These are phyloP conservation scores for Emericellopsis terricola DNA, from an alignment of 495 filamentous ascomycete species.

Conservation along the genomic window DNA sequence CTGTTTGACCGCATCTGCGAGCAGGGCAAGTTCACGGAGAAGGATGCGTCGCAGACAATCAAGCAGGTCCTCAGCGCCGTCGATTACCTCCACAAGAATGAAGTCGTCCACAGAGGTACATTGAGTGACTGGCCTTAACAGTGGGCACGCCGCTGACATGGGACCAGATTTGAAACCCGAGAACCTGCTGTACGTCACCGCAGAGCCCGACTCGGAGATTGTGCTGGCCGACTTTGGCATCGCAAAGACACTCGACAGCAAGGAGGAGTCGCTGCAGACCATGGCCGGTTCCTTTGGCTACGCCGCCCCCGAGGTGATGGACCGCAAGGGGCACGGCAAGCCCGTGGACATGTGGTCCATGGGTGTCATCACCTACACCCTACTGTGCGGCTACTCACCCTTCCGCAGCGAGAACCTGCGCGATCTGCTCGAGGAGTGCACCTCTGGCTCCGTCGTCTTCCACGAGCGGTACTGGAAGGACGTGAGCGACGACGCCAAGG, in stretches of 20 bases:
- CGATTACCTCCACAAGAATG: constrained; percentile 83
- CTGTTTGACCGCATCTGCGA: constrained; percentile 98
- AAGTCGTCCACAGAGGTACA: constrained; percentile 89
- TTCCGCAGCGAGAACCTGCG: constrained; percentile 89
- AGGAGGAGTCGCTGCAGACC: constrained; percentile 81
- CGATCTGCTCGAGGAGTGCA: constrained; percentile 92
- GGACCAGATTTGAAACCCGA: constrained; percentile 84
- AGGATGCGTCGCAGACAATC: constrained; percentile 93
- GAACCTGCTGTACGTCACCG: constrained; percentile 86
- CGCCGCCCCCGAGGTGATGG: constrained; percentile 94
- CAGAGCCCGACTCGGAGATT: constrained; percentile 55
- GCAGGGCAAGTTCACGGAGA: constrained; percentile 95
- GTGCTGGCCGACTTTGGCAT: constrained; percentile 98
- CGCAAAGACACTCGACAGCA: constrained; percentile 88
- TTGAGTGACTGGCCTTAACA: neutral
- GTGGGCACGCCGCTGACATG: constrained; percentile 3
- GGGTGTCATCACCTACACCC: constrained; percentile 95
- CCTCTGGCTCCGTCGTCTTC: constrained; percentile 76
- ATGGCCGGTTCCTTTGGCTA: constrained; percentile 99
- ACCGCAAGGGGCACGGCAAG: constrained; percentile 93
- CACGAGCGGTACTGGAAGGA: constrained; percentile 98
- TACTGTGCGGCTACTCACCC: constrained; percentile 97
- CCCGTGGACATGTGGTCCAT: constrained; percentile 99
- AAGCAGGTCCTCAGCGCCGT: constrained; percentile 90
- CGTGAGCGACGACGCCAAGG: constrained; percentile 88